Conservation (phyloP, 2,329 filamentous ascomycete species). For the Aspergillus costaricaensis region DNA sequence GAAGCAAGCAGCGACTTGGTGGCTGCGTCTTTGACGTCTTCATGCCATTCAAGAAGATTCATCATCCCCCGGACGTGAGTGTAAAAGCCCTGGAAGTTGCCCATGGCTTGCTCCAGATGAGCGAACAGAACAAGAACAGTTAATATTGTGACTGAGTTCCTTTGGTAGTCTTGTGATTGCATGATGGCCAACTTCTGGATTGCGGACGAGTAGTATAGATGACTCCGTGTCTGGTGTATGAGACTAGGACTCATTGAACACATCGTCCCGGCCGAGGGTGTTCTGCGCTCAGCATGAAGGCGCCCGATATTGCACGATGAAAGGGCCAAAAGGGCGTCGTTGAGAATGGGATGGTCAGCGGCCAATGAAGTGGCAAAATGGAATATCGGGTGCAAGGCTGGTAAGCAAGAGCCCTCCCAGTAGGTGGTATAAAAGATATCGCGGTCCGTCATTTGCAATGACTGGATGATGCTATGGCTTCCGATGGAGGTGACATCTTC, state of each 20-base stretch:
- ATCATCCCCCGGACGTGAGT: slow-evolving; percentile 22
- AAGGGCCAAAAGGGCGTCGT: slow-evolving; percentile 23
- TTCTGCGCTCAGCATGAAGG: slow-evolving; percentile 16
- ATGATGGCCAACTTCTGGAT: slow-evolving; percentile 19
- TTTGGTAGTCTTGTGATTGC: slow-evolving; percentile 6
- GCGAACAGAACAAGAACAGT: slow-evolving; percentile 23
- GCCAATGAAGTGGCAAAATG: slow-evolving; percentile 4
- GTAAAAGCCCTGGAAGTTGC: slow-evolving; percentile 26
- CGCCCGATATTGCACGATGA: slow-evolving; percentile 27
- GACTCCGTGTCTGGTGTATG: slow-evolving; percentile 26
- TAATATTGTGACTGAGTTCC: slow-evolving; percentile 11
- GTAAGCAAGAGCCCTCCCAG: slow-evolving; percentile 28
- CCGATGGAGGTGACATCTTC: background rate
- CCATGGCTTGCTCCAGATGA: slow-evolving; percentile 26
- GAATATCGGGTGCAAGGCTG: slow-evolving; percentile 28
- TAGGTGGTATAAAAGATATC: slow-evolving; percentile 29
- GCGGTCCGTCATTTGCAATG: slow-evolving; percentile 24
- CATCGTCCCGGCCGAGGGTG: background rate
- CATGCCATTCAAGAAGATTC: slow-evolving; percentile 6
- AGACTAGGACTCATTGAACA: slow-evolving; percentile 18
- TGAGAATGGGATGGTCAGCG: slow-evolving; percentile 9
- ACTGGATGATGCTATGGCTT: slow-evolving; percentile 16
- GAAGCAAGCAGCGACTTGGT: slow-evolving; percentile 20
- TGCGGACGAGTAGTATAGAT: slow-evolving; percentile 28
- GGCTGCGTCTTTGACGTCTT: background rate